Conservation (phyloP, 2,329 filamentous ascomycete species). For the Aspergillaceae sp. region DNA sequence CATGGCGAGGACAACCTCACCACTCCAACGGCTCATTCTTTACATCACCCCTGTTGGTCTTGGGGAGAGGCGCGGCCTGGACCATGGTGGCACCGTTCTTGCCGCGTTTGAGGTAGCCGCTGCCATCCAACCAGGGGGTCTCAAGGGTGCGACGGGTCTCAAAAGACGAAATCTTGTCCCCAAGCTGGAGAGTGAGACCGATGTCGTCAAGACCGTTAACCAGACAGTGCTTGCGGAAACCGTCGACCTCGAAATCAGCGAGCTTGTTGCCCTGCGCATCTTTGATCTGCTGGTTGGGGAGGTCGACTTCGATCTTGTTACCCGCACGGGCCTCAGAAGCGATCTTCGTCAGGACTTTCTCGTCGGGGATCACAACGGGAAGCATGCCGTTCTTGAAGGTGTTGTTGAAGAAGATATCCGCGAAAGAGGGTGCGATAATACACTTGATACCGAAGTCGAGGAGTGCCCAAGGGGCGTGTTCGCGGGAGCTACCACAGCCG, state of each 20-base stretch:
- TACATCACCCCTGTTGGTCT: conserved; percentile 78
- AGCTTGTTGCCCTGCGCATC: conserved; percentile 65
- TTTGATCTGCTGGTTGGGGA: conserved; percentile 75
- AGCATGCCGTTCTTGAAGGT: conserved; percentile 99
- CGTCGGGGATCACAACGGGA: conserved; percentile 66
- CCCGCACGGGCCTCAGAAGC: conserved; percentile 70
- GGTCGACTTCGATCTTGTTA: conserved; percentile 78
- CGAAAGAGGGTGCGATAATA: conserved; percentile 79
- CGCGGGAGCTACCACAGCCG: conserved; percentile 83
- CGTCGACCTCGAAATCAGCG: conserved; percentile 75
- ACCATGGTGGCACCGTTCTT: conserved; percentile 52
- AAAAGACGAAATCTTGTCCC: conserved; percentile 77
- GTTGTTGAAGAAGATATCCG: conserved; percentile 99
- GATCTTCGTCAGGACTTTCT: conserved; percentile 58
- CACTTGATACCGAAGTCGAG: conserved; percentile 94
- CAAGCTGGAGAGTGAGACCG: conserved; percentile 84
- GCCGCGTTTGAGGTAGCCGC: conserved; percentile 60
- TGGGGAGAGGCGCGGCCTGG: conserved; percentile 63
- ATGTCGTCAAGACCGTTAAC: conserved; percentile 94
- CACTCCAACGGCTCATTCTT: conserved; percentile 83
- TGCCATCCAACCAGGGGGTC: conserved; percentile 88
- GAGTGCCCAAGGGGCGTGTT: conserved; percentile 95
- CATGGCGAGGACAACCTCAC: conserved; percentile 41
- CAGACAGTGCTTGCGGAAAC: conserved; percentile 90
- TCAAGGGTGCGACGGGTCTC: conserved; percentile 67